These are phyloP conservation scores for Pyrus betulifolia DNA, from an alignment of 306 rosid genomes.

Conservation along the genomic window DNA sequence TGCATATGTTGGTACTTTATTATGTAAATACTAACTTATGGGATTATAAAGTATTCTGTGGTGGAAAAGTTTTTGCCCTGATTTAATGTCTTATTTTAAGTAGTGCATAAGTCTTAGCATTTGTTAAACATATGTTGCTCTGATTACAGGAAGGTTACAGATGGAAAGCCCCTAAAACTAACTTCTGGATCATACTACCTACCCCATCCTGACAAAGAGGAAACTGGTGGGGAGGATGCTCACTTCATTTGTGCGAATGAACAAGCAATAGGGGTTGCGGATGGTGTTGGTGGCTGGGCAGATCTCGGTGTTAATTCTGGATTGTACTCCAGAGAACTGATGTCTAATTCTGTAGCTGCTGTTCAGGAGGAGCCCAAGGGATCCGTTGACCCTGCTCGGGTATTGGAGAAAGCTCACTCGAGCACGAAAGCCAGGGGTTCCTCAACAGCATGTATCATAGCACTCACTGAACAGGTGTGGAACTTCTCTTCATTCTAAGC, in stretches of 20 bases:
- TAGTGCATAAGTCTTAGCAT: not conserved
- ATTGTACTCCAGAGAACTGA: slow-evolving; percentile 82
- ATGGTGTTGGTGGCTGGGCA: slow-evolving; percentile 99
- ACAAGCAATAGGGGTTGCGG: slow-evolving; percentile 95
- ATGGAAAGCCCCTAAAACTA: slow-evolving; percentile 58
- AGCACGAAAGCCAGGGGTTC: slow-evolving; percentile 87
- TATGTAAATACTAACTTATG: not conserved
- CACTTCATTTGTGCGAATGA: slow-evolving; percentile 91
- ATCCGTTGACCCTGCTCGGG: slow-evolving; percentile 86
- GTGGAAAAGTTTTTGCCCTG: not conserved
- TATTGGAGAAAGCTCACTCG: slow-evolving; percentile 89
- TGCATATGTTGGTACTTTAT: not conserved
- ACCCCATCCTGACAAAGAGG: slow-evolving; percentile 98
- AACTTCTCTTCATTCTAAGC: slow-evolving; percentile 5
- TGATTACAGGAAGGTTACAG: slow-evolving; percentile 49
- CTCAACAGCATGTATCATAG: slow-evolving; percentile 93
- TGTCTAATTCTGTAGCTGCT: slow-evolving; percentile 80
- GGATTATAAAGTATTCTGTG: not conserved
- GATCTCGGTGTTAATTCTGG: slow-evolving; percentile 86
- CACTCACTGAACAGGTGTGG: slow-evolving; percentile 79
- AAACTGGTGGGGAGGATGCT: slow-evolving; percentile 98
- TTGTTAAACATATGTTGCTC: not conserved
- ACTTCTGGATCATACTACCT: slow-evolving; percentile 85
- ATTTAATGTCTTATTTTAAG: not conserved
- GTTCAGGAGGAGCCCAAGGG: slow-evolving; percentile 95